Percentiles rank a stretch among this genome's conserved stretches.
These are phyloP conservation scores for Diaporthe citri DNA, from an alignment of 2,329 filamentous ascomycete genomes.

Conservation along the genomic window DNA sequence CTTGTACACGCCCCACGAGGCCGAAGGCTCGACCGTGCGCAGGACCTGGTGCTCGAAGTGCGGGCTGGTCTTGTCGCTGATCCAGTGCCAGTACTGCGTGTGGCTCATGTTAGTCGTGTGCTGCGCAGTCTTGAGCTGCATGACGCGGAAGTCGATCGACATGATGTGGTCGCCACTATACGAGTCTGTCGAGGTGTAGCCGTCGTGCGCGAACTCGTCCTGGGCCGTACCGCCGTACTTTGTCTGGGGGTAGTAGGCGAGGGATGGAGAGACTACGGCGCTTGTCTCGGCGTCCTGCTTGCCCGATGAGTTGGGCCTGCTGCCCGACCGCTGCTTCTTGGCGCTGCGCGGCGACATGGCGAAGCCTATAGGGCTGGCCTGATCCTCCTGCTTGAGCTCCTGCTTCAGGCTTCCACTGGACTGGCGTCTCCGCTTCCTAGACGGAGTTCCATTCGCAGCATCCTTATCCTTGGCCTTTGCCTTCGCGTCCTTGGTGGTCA, in stretches of 20 bases:
- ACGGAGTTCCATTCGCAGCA: constrained; percentile 40
- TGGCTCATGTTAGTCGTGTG: constrained; percentile 61
- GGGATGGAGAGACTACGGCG: neutral
- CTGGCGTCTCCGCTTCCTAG: constrained; percentile 40
- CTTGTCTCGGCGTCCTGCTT: neutral
- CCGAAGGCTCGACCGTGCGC: constrained; percentile 52
- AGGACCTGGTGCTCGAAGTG: constrained; percentile 68
- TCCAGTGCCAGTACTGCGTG: constrained; percentile 70
- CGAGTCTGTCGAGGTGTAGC: constrained; percentile 67
- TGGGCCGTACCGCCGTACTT: neutral
- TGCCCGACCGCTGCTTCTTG: constrained; percentile 31
- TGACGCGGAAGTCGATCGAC: constrained; percentile 63
- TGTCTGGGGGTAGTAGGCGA: neutral
- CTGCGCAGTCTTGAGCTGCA: constrained; percentile 63
- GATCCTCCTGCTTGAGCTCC: constrained; percentile 44
- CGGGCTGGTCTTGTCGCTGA: constrained; percentile 48
- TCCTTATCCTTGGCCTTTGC: constrained; percentile 46
- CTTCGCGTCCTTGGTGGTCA: constrained; percentile 43
- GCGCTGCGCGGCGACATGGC: constrained; percentile 2
- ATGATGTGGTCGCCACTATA: constrained; percentile 59
- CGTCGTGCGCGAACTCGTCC: constrained; percentile 57
- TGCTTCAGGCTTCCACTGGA: constrained; percentile 33
- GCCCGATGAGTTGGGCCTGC: constrained; percentile 11
- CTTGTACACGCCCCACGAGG: constrained; percentile 64
- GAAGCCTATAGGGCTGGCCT: neutral